phyloP scores from a whole-genome alignment of 495 filamentous ascomycete genomes.

The Cetradonia linearis region DNA sequence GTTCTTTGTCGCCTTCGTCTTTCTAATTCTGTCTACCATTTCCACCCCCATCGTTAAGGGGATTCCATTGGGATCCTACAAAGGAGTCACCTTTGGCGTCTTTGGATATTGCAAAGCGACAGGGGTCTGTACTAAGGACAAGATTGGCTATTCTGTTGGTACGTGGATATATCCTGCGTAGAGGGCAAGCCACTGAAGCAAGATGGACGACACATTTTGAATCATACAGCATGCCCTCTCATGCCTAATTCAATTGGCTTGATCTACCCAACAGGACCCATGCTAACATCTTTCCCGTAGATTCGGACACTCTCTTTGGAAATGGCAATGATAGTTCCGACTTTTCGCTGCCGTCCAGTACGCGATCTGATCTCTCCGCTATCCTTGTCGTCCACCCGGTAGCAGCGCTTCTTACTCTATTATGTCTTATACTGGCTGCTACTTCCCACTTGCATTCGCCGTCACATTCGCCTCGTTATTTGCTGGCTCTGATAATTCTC shows the following conservation, averaged over 20 bases:
- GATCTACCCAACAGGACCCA: background rate
- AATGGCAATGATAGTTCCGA: slow-evolving; percentile 36
- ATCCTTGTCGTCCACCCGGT: slow-evolving; percentile 91
- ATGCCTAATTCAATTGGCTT: background rate
- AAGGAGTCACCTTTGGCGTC: slow-evolving; percentile 76
- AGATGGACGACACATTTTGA: background rate
- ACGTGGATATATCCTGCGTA: slow-evolving; percentile 31
- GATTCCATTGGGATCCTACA: slow-evolving; percentile 70
- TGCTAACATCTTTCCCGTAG: slow-evolving; percentile 3
- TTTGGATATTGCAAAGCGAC: slow-evolving; percentile 72
- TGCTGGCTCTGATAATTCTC: slow-evolving; percentile 75
- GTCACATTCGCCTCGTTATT: slow-evolving; percentile 83
- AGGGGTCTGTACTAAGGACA: slow-evolving; percentile 53
- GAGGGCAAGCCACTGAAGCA: background rate
- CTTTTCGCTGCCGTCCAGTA: slow-evolving; percentile 64
- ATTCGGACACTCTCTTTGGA: slow-evolving; percentile 29
- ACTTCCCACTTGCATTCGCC: slow-evolving; percentile 82
- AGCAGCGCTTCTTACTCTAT: slow-evolving; percentile 72
- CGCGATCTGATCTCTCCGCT: slow-evolving; percentile 76
- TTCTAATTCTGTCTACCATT: slow-evolving; percentile 77
- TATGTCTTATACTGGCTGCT: slow-evolving; percentile 70
- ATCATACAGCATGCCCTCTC: background rate
- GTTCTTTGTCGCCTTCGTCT: slow-evolving; percentile 72
- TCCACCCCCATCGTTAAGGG: slow-evolving; percentile 85
- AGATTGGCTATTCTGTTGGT: slow-evolving; percentile 83